Conservation (phyloP, 1,284 basidiomycete species). For the Leccinum pachyderme region DNA sequence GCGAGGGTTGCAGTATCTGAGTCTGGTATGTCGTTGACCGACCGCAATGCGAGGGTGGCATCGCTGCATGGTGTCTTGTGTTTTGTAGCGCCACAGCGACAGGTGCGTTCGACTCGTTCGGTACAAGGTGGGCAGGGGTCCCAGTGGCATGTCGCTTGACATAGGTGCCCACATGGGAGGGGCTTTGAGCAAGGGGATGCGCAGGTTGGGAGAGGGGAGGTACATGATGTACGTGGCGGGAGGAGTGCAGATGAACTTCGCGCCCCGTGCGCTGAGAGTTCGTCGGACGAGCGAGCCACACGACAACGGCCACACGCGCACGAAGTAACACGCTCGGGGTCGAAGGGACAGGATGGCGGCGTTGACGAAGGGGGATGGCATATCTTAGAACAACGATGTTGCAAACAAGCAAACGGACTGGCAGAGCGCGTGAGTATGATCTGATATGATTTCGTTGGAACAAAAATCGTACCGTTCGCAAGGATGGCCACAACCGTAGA, state of each 20-base stretch:
- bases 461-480: conserved; percentile 55
- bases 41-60: conserved; percentile 15
- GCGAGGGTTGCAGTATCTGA: conserved; percentile 9
- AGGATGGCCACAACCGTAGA: conserved; percentile 60
- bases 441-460: neutral
- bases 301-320: conserved; percentile 78
- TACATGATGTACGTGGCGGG: conserved; percentile 58
- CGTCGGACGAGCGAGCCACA: conserved; percentile 45
- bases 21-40: neutral
- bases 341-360: conserved; percentile 67
- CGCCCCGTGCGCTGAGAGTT: conserved; percentile 24
- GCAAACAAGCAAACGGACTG: conserved; percentile 73
- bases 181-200: conserved; percentile 63
- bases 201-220: conserved; percentile 80
- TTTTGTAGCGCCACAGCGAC: conserved; percentile 75
- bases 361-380: conserved; percentile 71
- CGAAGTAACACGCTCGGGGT: conserved; percentile 62
- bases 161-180: conserved; percentile 68
- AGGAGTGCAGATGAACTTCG: conserved; percentile 18
- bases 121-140: conserved; percentile 76
- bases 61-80: conserved; percentile 47
- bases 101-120: conserved; percentile 66
- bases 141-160: conserved; percentile 56
- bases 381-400: conserved; percentile 65
- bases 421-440: conserved; percentile 3